Conservation (phyloP, 495 filamentous ascomycete species). For the Cryomyces minteri region DNA sequence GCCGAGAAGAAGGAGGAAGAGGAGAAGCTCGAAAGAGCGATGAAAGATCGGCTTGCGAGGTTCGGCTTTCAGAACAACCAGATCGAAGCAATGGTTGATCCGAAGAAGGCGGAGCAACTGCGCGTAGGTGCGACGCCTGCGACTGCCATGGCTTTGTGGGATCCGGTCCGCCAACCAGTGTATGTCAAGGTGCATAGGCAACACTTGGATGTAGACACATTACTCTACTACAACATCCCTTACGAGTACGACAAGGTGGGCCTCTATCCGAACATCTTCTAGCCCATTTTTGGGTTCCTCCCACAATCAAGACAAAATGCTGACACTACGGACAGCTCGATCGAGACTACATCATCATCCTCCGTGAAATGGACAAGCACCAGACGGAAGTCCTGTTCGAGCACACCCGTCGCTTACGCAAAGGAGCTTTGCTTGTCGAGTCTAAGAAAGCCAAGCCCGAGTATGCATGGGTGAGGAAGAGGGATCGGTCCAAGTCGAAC, state of each 20-base stretch:
- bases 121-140: slow-evolving; percentile 4
- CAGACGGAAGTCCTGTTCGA: slow-evolving; percentile 25
- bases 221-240: slow-evolving; percentile 21
- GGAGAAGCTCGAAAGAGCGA: slow-evolving; percentile 28
- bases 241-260: slow-evolving; percentile 21
- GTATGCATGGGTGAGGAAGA: slow-evolving; percentile 18
- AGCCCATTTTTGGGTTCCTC: not conserved
- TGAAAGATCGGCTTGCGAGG: slow-evolving; percentile 7
- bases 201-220: slow-evolving; percentile 18
- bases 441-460: slow-evolving; percentile 13
- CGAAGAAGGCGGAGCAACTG: slow-evolving; percentile 11
- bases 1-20: slow-evolving; percentile 19
- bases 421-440: slow-evolving; percentile 16
- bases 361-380: slow-evolving; percentile 20
- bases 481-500: not conserved
- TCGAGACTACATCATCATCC: slow-evolving; percentile 21
- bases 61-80: slow-evolving; percentile 20
- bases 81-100: slow-evolving; percentile 20
- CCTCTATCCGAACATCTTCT: not conserved
- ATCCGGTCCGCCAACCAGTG: slow-evolving; percentile 6
- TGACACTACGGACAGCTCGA: slow-evolving; percentile 10
- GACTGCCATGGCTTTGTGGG: slow-evolving; percentile 3
- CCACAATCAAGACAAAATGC: not conserved
- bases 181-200: slow-evolving; percentile 22
- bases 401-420: slow-evolving; percentile 20